Evolutionary conservation across 1,284 basidiomycete genomes (phyloP), one percentile per base, ranked within the genome.

Genomic region (Ustilago shanxiensis): DNA sequence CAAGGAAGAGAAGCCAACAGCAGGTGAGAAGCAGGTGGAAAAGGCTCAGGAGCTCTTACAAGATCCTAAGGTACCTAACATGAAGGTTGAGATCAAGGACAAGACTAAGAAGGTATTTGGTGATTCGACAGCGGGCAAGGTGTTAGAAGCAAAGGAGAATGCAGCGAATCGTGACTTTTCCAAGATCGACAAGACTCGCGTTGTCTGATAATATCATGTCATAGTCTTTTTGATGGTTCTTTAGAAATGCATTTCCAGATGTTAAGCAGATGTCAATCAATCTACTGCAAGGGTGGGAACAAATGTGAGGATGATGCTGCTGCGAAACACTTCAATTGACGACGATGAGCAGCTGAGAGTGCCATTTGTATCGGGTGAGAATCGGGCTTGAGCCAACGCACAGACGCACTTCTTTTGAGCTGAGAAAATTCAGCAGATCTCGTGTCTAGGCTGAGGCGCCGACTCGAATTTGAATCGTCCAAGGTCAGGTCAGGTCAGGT

Each of bases 91-190:
- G 66, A 20, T 66, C 37, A 59, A 63, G 53, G 60, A 77, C 11
- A 64, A 72, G 60, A 70, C 66, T 35, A 56, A 63, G 24, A 69
- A 72, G 58, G 66, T 77, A 16, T 72, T 70, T 50, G 70, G 74
- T 31, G 63, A 72, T 31, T 57, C 60, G 24, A 58, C 24, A 5
- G 20, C 35, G 44, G 66, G 56, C n/a, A 68, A 61, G 20, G 57
- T 72, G 58, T 60, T 51, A 29, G 55, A 72, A 52, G 74, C 70
- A 5, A 45, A 67, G 29, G 66, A 72, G 45, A 60, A 72, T 58
- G 74, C 70, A 7, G 70, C 58, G 35, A 63, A 72, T 35, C 60
- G 74, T 13, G 63, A 66, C 10, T 77, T 66, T 60, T 63, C 29
- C 24, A 70, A 66, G 70, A 66, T 72, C 50, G 74, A 77, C 66